These are phyloP conservation scores for Blastomyces parvus DNA, from an alignment of 2,329 filamentous ascomycete genomes.

Conservation along the genomic window DNA sequence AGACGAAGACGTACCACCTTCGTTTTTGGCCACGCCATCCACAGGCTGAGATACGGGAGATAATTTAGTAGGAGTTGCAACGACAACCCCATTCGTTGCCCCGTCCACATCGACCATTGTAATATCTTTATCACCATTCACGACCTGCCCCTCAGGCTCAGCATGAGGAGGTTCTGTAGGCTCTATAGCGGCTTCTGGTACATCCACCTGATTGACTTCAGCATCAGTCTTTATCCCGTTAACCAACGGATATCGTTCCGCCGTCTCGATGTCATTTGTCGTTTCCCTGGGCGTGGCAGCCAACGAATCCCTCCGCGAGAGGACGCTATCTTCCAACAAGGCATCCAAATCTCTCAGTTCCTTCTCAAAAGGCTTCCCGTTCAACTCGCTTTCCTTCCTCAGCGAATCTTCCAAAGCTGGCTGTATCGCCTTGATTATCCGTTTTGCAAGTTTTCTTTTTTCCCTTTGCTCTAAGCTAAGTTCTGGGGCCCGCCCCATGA, in stretches of 20 bases:
- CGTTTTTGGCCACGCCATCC: slow-evolving; percentile 21
- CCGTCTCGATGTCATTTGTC: background rate
- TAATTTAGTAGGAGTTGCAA: background rate
- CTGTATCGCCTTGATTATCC: slow-evolving; percentile 76
- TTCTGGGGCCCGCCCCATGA: slow-evolving; percentile 40
- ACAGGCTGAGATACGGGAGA: slow-evolving; percentile 14
- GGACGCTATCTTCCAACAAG: slow-evolving; percentile 59
- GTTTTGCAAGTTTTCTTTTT: slow-evolving; percentile 73
- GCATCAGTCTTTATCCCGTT: slow-evolving; percentile 20
- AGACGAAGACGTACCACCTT: slow-evolving; percentile 29
- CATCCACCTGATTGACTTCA: background rate
- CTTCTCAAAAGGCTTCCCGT: slow-evolving; percentile 57
- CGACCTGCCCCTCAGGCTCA: background rate
- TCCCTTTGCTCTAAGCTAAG: slow-evolving; percentile 60
- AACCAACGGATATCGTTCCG: slow-evolving; percentile 19
- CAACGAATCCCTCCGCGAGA: slow-evolving; percentile 38
- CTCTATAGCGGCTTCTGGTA: background rate
- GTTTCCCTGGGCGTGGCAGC: background rate
- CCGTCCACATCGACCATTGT: slow-evolving; percentile 15
- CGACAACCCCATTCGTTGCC: slow-evolving; percentile 4
- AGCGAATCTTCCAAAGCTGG: slow-evolving; percentile 66
- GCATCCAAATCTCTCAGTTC: slow-evolving; percentile 64
- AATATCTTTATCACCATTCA: slow-evolving; percentile 12
- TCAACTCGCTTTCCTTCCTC: slow-evolving; percentile 71
- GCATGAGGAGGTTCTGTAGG: background rate